Evolutionary conservation across 1,284 basidiomycete genomes (phyloP), one percentile per base, ranked within the genome.

Genomic region (Cryptococcus sp.): DNA sequence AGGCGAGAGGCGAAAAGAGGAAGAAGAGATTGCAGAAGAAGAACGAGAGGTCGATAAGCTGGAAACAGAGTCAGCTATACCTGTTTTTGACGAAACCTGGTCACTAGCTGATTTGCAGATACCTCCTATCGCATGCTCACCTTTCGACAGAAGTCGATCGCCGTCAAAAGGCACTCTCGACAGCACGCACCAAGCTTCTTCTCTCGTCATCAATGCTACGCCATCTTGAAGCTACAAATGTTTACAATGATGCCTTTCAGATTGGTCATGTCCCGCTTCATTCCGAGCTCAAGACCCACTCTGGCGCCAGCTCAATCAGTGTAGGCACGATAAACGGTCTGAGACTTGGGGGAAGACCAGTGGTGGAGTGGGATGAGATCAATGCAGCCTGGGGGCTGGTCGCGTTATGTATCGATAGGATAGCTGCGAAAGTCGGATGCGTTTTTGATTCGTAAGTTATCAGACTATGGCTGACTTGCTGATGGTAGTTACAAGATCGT

Each of bases 311-410:
- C 59, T 87, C 87, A 1, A 85, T 88, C 16, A 87, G 63, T 7
- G 70, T 98, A 64, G 94, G 91, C 0, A 98, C 94, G 9, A 98
- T 99, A 74, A 98, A 98, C 67, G 92, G 92, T 1, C 79, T 98
- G 14, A 82, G 96, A 22, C 76, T 98, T 14, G 96, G 96, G 1
- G 82, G 93, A 55, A 82, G 93, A 10, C 85, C 66, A 0, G 62
- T 88, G 82, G 91, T 98, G 24, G 94, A 98, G 68, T 99, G 94
- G 93, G 84, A 89, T 4, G 96, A 99, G 76, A 93, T 98, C 73
- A 98, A 98, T 69, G 96, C 96, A 4, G 96, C 96, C 2, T 97
- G 94, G 91, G 96, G 96, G 0, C 88, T 98, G 67, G 90, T 91
- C 0, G 79, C 94, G n/a, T 78, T 98, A 19, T 79, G 98, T 48